Evolutionary conservation across 495 filamentous ascomycete species (phyloP).

Genomic region (Tuber melanosporum): DNA sequence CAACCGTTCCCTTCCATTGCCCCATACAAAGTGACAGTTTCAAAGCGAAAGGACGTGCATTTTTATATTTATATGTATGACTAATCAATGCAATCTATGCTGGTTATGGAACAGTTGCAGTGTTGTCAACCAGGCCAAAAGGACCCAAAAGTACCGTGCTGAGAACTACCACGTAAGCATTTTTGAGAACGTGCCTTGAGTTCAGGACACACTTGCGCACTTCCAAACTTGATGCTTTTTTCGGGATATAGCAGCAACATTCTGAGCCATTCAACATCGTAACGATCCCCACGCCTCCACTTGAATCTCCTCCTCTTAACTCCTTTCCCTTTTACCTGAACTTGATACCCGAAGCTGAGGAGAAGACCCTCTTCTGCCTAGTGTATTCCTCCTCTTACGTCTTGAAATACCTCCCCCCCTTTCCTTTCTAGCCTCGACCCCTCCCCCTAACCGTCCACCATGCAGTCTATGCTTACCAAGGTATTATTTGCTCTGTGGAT

Average conservation of each 20-base stretch:
- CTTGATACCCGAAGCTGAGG: constrained; percentile 16
- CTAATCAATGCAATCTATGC: too few relatives aligned
- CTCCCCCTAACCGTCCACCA: constrained; percentile 46
- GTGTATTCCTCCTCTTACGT: constrained; percentile 11
- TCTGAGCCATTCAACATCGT: constrained; percentile 24
- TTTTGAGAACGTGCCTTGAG: constrained; percentile 5
- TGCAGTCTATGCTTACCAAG: constrained; percentile 78
- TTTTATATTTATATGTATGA: too few relatives aligned
- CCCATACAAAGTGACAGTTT: too few relatives aligned
- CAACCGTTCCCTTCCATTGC: too few relatives aligned
- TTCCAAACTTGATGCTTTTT: constrained; percentile 15
- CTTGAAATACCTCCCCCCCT: constrained; percentile 9
- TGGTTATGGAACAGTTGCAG: too few relatives aligned
- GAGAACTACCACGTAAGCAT: background rate
- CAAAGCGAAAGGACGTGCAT: too few relatives aligned
- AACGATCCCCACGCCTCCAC: constrained; percentile 8
- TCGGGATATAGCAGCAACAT: constrained; percentile 17
- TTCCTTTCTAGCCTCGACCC: constrained; percentile 18
- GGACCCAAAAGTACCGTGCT: background rate
- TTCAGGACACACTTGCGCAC: constrained; percentile 36
- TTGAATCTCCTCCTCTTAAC: background rate
- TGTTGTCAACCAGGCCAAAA: too few relatives aligned
- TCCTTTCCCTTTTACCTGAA: constrained; percentile 11
- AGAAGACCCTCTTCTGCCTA: constrained; percentile 13
- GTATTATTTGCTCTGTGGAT: constrained; percentile 44